phyloP scores from a whole-genome alignment of 257 asterid species.

The Phtheirospermum japonicum region DNA sequence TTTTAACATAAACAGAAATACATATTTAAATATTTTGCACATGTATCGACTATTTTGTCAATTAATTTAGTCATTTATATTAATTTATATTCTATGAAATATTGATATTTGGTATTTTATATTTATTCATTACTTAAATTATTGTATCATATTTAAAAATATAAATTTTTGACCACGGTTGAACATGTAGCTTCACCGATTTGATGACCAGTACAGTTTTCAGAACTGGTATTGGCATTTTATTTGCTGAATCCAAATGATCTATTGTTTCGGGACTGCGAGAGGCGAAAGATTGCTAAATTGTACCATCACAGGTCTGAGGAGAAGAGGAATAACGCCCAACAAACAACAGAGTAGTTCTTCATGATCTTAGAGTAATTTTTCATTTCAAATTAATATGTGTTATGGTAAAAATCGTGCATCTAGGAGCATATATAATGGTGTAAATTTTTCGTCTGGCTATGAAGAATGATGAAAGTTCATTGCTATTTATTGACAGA shows the following conservation, averaged over 20 bases:
- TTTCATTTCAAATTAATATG: background rate
- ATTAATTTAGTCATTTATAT: no score
- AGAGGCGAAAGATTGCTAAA: conserved; percentile 91
- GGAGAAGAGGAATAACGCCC: conserved; percentile 53
- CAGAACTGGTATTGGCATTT: background rate
- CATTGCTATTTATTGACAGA: background rate
- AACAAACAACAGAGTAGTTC: conserved; percentile 45
- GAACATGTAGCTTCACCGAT: no score
- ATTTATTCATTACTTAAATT: no score
- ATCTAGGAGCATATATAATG: background rate
- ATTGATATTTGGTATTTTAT: no score
- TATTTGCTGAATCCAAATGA: conserved; percentile 21
- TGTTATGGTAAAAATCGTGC: background rate
- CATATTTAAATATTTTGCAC: no score
- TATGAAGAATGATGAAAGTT: background rate
- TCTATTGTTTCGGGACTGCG: conserved; percentile 73
- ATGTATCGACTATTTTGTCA: no score
- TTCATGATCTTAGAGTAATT: conserved; percentile 10
- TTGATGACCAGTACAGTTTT: no score
- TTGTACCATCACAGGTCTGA: conserved; percentile 80
- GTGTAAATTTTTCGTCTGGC: background rate
- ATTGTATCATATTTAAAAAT: no score
- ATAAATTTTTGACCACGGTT: no score
- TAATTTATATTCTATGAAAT: no score
- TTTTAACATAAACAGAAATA: no score